Base-by-base conservation (phyloP, 176 grass and related monocot species). In the Ensete glaucum region DNA sequence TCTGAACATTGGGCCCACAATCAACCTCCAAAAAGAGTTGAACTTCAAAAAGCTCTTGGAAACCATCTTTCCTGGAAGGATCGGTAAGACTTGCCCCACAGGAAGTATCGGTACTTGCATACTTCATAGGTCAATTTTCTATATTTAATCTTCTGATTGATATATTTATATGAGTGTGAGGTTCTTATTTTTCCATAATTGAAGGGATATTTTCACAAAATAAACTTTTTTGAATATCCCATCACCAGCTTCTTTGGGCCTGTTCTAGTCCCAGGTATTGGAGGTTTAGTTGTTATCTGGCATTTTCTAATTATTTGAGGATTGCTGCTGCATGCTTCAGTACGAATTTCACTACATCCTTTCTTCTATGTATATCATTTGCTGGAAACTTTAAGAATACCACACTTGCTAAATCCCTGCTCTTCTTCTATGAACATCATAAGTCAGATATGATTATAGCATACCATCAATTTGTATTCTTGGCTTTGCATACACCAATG, bases 51-150 rank as follows among this genome's bases (percentile, higher is more conserved):
- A 85, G 95, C 95, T 78, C 88, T 98, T 78, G 95, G 95, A 62
- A 98, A 87, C 81, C 95, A 98, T 93, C 95, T 98, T 55, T 98
- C 95, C 50, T 93, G 90, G 82, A 98, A 98, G 82, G 90, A 98
- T 73, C 90, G 90, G 95, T 93, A 91, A 86, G 80, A 57, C 67
- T 83, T 82, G 27, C 81, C 67, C 71, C 82, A 72, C 53, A 62
- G 20, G 52, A 29, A 58, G 34, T 43, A 6, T 4, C 4, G 34
- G 4, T 43, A 4, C 3, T 69, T 50, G 15, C 13, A 57, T 57
- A 57, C 10, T 57, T 57, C 55, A 19, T 16, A 57, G 17, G 14
- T 57, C 11, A 57, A 57, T 57, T 57, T 57, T 57, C 2, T 16
- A 57, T 19, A 17, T 17, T 16, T 16, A 57, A 15, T 43, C 34